A percentile compares a stretch with the other conserved stretches of the same genome.
These are phyloP conservation scores for Chlamydomonas applanata DNA, from an alignment of 139 green algal genomes.

Conservation along the genomic window DNA sequence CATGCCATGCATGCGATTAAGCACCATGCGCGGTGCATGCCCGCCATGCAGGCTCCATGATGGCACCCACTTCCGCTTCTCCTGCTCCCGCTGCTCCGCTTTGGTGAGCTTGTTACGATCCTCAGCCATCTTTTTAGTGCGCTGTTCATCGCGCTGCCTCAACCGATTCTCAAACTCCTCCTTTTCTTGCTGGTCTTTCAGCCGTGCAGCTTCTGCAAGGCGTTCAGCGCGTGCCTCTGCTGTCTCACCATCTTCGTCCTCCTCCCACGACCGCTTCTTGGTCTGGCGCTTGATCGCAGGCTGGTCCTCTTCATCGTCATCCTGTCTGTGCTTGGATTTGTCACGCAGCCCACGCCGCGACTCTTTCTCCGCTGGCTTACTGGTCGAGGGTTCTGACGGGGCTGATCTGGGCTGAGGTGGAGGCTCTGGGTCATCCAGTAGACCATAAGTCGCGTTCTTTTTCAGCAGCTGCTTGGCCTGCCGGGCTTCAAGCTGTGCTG, in stretches of 20 bases:
- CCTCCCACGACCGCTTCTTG: slow-evolving; percentile 65
- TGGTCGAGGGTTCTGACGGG: background rate
- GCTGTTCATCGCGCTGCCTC: slow-evolving; percentile 30
- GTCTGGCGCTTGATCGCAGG: background rate
- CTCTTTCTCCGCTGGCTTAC: slow-evolving; percentile 15
- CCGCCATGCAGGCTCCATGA: background rate
- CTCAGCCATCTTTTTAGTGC: slow-evolving; percentile 46
- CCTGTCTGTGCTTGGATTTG: background rate
- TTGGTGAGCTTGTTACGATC: slow-evolving; percentile 37
- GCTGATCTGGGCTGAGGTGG: background rate
- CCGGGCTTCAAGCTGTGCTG: background rate
- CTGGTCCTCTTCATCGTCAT: slow-evolving; percentile 3
- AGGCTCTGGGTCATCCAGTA: slow-evolving; percentile 50
- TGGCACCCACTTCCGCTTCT: slow-evolving; percentile 34
- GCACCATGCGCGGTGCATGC: background rate
- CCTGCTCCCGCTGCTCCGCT: slow-evolving; percentile 26
- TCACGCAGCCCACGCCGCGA: slow-evolving; percentile 10
- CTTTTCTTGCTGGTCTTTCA: slow-evolving; percentile 65
- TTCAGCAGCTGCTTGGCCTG: slow-evolving; percentile 44
- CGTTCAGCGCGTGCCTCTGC: slow-evolving; percentile 1
- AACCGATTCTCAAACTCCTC: slow-evolving; percentile 85
- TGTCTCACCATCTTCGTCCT: slow-evolving; percentile 54
- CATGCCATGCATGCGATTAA: background rate
- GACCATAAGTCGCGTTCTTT: slow-evolving; percentile 48
- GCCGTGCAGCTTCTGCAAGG: slow-evolving; percentile 18